Base-by-base conservation (phyloP, 2,329 filamentous ascomycete genomes). In the Colletotrichum tropicicola region DNA sequence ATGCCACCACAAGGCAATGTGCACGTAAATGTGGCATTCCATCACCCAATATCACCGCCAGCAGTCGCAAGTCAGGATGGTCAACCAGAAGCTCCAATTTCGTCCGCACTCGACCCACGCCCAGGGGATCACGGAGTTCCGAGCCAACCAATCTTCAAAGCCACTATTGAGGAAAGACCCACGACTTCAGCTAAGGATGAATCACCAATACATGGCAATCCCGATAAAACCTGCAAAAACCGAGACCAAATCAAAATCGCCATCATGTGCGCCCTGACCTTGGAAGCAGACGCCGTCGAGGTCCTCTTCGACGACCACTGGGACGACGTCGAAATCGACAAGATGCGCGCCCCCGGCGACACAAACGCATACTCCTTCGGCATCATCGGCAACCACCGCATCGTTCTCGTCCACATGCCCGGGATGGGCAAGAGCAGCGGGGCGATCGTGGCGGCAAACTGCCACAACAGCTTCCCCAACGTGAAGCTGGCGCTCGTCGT, bases 401-500 rank as follows among this genome's bases (percentile, higher is more conserved):
- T 75, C 8, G 75, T 79, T 3, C 67, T 80, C 0, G 67, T 70
- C 21, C 47, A 71, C 5, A 66, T 76, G 13, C 68, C 74, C 1
- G 51, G 48, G 4, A 76, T 75, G 60, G 76, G 76, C 5, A 77
- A 70, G 28, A 67, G 32, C 12, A 72, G 19, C 30, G 72, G 74
- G 0, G 70, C 76, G 0, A 54, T 55, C 1, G 67, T 72, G 0
- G 68, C 75, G 0, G 62, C 73, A 0, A 70, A 68, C 21, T 60
- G 81, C 13, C 71, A 70, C 0, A 67, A 59, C 3, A 82, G 78
- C 54, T 83, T 77, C 35, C 59, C 65, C 0, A 64, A 66, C 1
- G 51, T 83, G 2, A 72, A 69, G 25, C 70, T 82, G 0, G 75
- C 67, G 0, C 48, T 83, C 0, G 45, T 82, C 0, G 75, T 78